These are phyloP conservation scores for Periconia sp. DNA, from an alignment of 2,329 filamentous ascomycete species.

Conservation along the genomic window DNA sequence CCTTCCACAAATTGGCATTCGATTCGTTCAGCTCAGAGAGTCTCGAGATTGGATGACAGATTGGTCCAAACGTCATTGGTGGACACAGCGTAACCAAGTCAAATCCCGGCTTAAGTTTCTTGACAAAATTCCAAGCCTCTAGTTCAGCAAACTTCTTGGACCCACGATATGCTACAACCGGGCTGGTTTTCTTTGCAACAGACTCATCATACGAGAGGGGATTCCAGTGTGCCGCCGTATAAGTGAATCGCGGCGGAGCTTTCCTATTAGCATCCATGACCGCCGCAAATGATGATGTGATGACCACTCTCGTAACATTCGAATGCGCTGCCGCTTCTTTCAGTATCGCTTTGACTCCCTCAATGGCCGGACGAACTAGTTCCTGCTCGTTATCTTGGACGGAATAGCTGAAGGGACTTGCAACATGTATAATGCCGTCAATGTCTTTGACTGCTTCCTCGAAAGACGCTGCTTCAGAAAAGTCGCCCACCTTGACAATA, in stretches of 20 bases:
- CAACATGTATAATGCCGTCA: conserved; percentile 54
- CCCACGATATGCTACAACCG: conserved; percentile 25
- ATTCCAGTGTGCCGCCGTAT: conserved; percentile 35
- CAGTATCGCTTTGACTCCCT: conserved; percentile 53
- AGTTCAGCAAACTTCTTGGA: conserved; percentile 34
- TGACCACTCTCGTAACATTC: conserved; percentile 24
- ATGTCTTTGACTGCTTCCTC: conserved; percentile 49
- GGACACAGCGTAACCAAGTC: conserved; percentile 32
- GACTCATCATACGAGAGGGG: conserved; percentile 30
- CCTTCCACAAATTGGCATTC: conserved; percentile 27
- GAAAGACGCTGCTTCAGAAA: conserved; percentile 47
- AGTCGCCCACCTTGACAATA: conserved; percentile 53
- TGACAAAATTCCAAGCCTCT: conserved; percentile 30
- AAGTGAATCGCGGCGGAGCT: conserved; percentile 18
- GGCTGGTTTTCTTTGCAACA: conserved; percentile 13
- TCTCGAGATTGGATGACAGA: conserved; percentile 16
- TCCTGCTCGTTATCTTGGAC: conserved; percentile 55
- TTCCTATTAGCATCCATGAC: conserved; percentile 15
- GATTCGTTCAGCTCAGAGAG: conserved; percentile 26
- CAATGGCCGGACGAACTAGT: conserved; percentile 54
- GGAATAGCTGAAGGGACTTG: conserved; percentile 55
- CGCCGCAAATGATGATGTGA: conserved; percentile 22
- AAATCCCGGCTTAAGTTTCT: conserved; percentile 25
- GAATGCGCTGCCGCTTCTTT: conserved; percentile 23
- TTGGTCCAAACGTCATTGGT: conserved; percentile 34